Conservation (phyloP, 148 eudicot species). For the Rhododendron williamsianum region DNA sequence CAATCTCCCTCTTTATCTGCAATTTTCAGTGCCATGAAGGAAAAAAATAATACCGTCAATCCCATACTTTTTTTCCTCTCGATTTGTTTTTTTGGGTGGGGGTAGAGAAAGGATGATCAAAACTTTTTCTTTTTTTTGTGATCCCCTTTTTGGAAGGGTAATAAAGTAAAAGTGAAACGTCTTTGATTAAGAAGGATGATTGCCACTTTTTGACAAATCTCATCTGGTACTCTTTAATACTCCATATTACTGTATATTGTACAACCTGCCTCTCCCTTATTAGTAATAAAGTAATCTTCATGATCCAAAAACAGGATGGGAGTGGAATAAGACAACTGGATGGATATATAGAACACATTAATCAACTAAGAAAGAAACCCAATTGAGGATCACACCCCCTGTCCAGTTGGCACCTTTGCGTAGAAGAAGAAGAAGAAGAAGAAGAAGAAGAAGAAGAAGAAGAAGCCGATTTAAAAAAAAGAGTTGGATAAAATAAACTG, state of each 20-base stretch:
- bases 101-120: background rate
- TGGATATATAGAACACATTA: background rate
- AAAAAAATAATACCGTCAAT: background rate
- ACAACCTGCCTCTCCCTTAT: background rate
- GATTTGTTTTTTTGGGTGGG: background rate
- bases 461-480: background rate
- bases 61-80: background rate
- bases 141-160: background rate
- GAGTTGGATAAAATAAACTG: background rate
- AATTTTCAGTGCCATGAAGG: background rate
- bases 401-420: background rate
- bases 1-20: conserved; percentile 95
- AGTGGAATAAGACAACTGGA: background rate
- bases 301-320: background rate
- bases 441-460: background rate
- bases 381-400: background rate
- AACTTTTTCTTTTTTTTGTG: background rate
- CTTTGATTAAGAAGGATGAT: background rate
- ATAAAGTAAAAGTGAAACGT: background rate
- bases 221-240: background rate
- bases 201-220: background rate
- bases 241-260: background rate
- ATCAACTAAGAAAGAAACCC: background rate
- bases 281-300: background rate
- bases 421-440: background rate